Evolutionary conservation across 768 basidiomycete genomes (phyloP), one percentile per base, ranked within the genome.

Genomic region (Coprinopsis cinerea): DNA sequence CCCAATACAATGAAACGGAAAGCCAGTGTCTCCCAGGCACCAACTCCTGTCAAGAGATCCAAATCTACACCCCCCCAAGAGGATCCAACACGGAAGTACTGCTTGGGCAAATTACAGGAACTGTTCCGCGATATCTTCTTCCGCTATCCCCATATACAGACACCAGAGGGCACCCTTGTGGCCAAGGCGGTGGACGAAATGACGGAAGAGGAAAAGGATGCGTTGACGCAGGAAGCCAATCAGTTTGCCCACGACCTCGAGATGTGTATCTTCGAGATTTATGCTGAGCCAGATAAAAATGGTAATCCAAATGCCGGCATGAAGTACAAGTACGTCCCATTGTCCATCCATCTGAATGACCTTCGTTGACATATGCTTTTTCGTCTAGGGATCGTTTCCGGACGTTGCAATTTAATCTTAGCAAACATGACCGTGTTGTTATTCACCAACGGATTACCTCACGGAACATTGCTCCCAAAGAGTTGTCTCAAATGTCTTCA

Each of bases 371-470:
- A 17, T 51, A 43, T 15, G 6, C 6, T 18, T 57, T 40, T 32
- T 51, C 48, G 25, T 42, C 26, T 53, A 92, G 90, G 73, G 87
- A 91, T 67, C 89, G 90, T 59, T 94, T 92, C 71, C 82, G 92
- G 52, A 93, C 85, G 77, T 75, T 93, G 44, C 81, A 80, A 51
- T 95, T 91, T 70, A 95, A 95, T 68, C 69, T 95, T 60, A 86
- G 77, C 71, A 83, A 92, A 68, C 69, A 73, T 60, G 91, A 93
- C 59, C 86, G 90, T 60, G 78, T 82, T 50, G 73, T 75, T 53
- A 79, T 95, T 56, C 89, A 92, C 64, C 80, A 77, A 59, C 82
- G 86, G 56, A 89, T 95, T 61, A 82, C 81, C 27, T 78, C 77
- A 18, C 75, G 74, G 27, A 72, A 72, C 50, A 79, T 94, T 37